Conservation (phyloP, 495 filamentous ascomycete genomes). For the Pyrenula massariospora region DNA sequence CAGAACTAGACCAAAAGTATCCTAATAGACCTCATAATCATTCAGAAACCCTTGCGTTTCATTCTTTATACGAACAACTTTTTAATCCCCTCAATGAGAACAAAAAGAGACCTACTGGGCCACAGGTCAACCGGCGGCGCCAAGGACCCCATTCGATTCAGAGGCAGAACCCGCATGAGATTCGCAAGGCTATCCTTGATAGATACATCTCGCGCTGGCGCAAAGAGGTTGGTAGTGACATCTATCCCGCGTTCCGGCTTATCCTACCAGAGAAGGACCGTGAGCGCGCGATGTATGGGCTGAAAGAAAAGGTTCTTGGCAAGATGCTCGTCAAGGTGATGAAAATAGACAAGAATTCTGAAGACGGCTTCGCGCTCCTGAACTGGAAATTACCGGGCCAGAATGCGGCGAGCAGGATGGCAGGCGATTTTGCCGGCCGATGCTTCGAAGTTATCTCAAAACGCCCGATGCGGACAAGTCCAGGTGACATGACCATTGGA, state of each 20-base stretch:
- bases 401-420: slow-evolving; percentile 45
- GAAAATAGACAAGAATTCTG: slow-evolving; percentile 84
- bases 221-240: slow-evolving; percentile 75
- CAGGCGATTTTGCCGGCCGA: slow-evolving; percentile 83
- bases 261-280: slow-evolving; percentile 92
- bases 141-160: slow-evolving; percentile 38
- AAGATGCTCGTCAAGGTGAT: slow-evolving; percentile 81
- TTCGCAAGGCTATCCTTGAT: slow-evolving; percentile 74
- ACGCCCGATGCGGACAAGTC: slow-evolving; percentile 59
- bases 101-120: slow-evolving; percentile 58
- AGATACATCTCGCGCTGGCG: slow-evolving; percentile 85
- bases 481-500: slow-evolving; percentile 69
- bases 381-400: slow-evolving; percentile 90
- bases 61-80: slow-evolving; percentile 60
- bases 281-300: slow-evolving; percentile 84
- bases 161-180: slow-evolving; percentile 65
- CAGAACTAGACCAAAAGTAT: slow-evolving; percentile 63
- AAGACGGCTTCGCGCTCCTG: slow-evolving; percentile 72
- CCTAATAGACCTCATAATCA: slow-evolving; percentile 77
- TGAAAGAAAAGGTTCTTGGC: slow-evolving; percentile 86
- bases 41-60: slow-evolving; percentile 69
- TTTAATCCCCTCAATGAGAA: slow-evolving; percentile 83
- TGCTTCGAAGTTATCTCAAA: slow-evolving; percentile 83
- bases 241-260: slow-evolving; percentile 85
- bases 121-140: slow-evolving; percentile 35